Evolutionary conservation across 2,329 filamentous ascomycete genomes (phyloP).

Genomic region (Microdochium bolleyi): DNA sequence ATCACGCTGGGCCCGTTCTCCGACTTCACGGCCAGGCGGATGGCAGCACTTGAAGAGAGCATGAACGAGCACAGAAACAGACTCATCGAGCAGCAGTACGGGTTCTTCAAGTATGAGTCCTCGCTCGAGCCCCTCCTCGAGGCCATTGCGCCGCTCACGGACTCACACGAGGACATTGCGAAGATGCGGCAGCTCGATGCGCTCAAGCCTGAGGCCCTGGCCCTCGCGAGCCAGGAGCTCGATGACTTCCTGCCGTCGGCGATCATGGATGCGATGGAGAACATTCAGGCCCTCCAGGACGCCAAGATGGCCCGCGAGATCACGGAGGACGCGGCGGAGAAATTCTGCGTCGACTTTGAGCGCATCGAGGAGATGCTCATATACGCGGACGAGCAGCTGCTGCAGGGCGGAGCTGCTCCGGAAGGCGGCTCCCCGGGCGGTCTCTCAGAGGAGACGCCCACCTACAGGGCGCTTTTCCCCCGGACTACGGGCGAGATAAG

Average conservation of each 20-base stretch:
- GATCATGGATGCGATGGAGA: conserved; percentile 83
- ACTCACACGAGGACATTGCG: conserved; percentile 38
- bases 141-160: conserved; percentile 35
- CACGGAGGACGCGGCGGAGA: conserved; percentile 74
- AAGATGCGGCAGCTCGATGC: conserved; percentile 44
- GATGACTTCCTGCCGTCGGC: conserved; percentile 91
- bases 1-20: conserved; percentile 48
- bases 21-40: conserved; percentile 53
- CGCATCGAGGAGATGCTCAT: conserved; percentile 43
- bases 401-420: conserved; percentile 5
- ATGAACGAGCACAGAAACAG: conserved; percentile 47
- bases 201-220: conserved; percentile 54
- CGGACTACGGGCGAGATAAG: conserved; percentile 53
- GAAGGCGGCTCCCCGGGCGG: no score
- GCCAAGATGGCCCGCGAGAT: conserved; percentile 64
- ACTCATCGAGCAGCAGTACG: conserved; percentile 61
- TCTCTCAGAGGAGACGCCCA: conserved; percentile 17
- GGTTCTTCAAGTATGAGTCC: conserved; percentile 67
- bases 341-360: conserved; percentile 81
- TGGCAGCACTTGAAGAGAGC: conserved; percentile 45
- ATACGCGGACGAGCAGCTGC: conserved; percentile 26
- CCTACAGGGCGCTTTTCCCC: conserved; percentile 41
- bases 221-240: conserved; percentile 62
- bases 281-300: conserved; percentile 66
- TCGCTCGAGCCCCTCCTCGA: conserved; percentile 60